Percentiles rank a stretch among this genome's conserved stretches.
These are phyloP conservation scores for Spatholobus suberectus DNA, from an alignment of 306 rosid genomes.

Conservation along the genomic window DNA sequence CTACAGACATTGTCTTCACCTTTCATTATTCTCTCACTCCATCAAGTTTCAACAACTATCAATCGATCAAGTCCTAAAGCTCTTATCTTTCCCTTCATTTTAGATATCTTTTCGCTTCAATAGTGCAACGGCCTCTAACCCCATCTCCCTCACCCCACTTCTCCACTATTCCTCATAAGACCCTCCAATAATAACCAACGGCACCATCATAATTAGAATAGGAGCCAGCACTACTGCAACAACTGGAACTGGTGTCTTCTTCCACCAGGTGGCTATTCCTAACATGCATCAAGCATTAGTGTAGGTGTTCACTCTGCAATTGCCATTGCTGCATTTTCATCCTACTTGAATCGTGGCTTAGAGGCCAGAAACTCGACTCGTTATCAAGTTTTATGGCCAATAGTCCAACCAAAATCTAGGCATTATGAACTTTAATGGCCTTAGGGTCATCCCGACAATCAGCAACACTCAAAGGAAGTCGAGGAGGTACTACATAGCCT, in stretches of 20 bases:
- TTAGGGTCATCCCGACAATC: constrained; percentile 51
- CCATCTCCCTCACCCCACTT: constrained; percentile 61
- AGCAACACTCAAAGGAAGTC: constrained; percentile 56
- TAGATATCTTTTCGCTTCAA: constrained; percentile 18
- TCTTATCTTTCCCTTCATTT: constrained; percentile 3
- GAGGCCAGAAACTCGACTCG: constrained; percentile 56
- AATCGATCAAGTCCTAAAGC: too few relatives aligned
- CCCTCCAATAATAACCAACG: too few relatives aligned
- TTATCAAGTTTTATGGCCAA: constrained; percentile 71
- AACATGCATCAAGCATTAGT: neutral
- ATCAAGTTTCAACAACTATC: too few relatives aligned
- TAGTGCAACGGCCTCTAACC: neutral
- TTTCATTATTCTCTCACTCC: too few relatives aligned
- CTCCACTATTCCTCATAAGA: constrained; percentile 48
- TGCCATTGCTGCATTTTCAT: constrained; percentile 35
- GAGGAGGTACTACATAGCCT: constrained; percentile 87
- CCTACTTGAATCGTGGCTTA: constrained; percentile 56
- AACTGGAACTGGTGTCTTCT: constrained; percentile 48
- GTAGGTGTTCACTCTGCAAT: neutral
- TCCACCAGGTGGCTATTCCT: constrained; percentile 50
- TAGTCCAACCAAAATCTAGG: constrained; percentile 78
- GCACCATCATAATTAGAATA: constrained; percentile 40
- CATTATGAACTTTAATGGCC: constrained; percentile 71
- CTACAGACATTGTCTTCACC: too few relatives aligned
- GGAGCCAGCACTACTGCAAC: constrained; percentile 29